phyloP scores from a whole-genome alignment of 164 flowering plant genomes.

The Vitis riparia region DNA sequence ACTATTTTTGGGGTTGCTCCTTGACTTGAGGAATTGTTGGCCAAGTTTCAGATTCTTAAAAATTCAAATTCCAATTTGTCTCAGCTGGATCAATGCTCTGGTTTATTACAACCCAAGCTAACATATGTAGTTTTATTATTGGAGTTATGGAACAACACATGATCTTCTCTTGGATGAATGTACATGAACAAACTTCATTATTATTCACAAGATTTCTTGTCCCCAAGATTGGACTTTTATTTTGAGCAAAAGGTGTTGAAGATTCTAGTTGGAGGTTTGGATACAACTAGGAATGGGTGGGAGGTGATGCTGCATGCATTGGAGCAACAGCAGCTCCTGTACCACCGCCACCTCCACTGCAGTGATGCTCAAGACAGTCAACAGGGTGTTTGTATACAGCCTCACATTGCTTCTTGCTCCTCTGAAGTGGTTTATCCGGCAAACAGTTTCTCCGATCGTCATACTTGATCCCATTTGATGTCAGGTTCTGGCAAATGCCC shows the following conservation, averaged over 20 bases:
- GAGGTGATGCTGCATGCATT: constrained; percentile 19
- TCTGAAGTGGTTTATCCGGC: constrained; percentile 64
- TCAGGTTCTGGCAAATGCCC: constrained; percentile 55
- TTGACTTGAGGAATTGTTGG: no score
- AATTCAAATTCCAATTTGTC: no score
- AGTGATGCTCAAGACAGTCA: constrained; percentile 47
- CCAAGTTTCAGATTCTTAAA: no score
- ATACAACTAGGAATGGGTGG: constrained; percentile 9
- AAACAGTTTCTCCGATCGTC: constrained; percentile 78
- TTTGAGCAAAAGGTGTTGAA: neutral
- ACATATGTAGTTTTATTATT: no score
- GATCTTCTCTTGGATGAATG: no score
- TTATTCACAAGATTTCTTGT: no score
- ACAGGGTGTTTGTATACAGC: constrained; percentile 46
- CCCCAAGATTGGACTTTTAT: constrained; percentile 1
- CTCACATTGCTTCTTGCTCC: constrained; percentile 61
- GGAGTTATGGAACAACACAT: no score
- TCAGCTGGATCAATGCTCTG: no score
- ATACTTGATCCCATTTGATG: constrained; percentile 37
- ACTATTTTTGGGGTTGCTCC: no score
- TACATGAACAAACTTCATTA: no score
- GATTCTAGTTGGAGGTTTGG: neutral
- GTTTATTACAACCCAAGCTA: no score
- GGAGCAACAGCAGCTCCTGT: neutral
- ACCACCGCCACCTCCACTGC: constrained; percentile 21